A percentile compares a stretch with the other conserved stretches of the same genome.
Conservation (phyloP, 306 rosid genomes). For the Quercus agrifolia region DNA sequence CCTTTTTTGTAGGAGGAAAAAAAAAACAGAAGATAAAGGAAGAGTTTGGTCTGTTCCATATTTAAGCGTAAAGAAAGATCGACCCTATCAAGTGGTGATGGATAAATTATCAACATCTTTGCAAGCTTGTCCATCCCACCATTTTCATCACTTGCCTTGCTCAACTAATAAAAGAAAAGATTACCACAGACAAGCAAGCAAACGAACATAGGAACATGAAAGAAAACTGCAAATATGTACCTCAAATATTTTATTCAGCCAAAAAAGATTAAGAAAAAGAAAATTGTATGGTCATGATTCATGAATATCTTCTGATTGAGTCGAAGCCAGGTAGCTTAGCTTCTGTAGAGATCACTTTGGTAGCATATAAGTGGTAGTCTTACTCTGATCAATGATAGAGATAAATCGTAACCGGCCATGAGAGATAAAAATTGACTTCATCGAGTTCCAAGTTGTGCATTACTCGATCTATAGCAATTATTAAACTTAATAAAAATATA, state of each 20-base stretch:
- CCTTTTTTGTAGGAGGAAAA: background rate
- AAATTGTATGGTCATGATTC: background rate
- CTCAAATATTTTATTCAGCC: slow-evolving; percentile 1
- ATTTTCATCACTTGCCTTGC: background rate
- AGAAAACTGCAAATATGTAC: too few species aligned
- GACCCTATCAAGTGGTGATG: background rate
- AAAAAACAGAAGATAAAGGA: background rate
- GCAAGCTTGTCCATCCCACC: background rate
- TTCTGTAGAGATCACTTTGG: slow-evolving; percentile 43
- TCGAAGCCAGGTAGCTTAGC: slow-evolving; percentile 26
- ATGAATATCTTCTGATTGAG: slow-evolving; percentile 17
- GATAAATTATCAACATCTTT: background rate
- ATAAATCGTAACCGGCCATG: slow-evolving; percentile 19
- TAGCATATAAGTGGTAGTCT: slow-evolving; percentile 37
- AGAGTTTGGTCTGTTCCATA: background rate
- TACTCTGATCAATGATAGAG: slow-evolving; percentile 41
- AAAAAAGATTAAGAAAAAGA: background rate
- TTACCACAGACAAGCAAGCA: background rate
- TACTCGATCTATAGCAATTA: slow-evolving; percentile 1
- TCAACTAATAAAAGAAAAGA: background rate
- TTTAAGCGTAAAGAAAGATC: background rate
- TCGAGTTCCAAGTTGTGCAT: too few species aligned
- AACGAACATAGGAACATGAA: background rate
- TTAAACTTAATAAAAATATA: background rate
- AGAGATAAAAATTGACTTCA: background rate